Evolutionary conservation across 2,329 filamentous ascomycete genomes (phyloP).

Genomic region (Chaetothyriales sp.): DNA sequence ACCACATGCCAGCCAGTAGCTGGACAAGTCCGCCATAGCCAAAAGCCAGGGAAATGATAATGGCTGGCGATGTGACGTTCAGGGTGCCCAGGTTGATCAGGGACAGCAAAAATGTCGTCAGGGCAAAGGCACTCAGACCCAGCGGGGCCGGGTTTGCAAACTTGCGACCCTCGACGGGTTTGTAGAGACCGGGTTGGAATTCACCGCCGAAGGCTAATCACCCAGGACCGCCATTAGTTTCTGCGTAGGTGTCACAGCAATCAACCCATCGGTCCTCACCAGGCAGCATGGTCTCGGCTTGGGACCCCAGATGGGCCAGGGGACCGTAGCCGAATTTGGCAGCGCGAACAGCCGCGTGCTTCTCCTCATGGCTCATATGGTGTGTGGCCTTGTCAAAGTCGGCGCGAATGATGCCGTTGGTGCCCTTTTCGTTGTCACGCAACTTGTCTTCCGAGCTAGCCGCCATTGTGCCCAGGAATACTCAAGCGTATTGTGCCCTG

Average conservation of each 20-base stretch:
- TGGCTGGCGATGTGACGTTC: slow-evolving; percentile 46
- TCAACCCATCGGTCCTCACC: slow-evolving; percentile 3
- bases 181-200: slow-evolving; percentile 58
- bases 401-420: slow-evolving; percentile 2
- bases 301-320: slow-evolving; percentile 36
- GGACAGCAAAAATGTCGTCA: slow-evolving; percentile 70
- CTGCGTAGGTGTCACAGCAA: too few relatives aligned
- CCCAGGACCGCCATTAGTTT: slow-evolving; percentile 4
- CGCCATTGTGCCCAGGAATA: neutral
- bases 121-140: slow-evolving; percentile 63
- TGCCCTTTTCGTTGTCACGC: too few relatives aligned
- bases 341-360: slow-evolving; percentile 30
- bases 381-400: slow-evolving; percentile 17
- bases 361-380: slow-evolving; percentile 32
- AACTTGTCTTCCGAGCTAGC: neutral
- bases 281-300: slow-evolving; percentile 19
- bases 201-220: slow-evolving; percentile 56
- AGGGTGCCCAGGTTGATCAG: slow-evolving; percentile 57
- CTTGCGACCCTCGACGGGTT: slow-evolving; percentile 50
- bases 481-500: neutral
- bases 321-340: slow-evolving; percentile 39
- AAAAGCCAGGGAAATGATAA: slow-evolving; percentile 56
- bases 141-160: slow-evolving; percentile 69
- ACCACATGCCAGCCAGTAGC: slow-evolving; percentile 78
- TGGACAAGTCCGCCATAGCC: slow-evolving; percentile 69